phyloP scores from a whole-genome alignment of 306 rosid genomes.

The Canavalia gladiata region DNA sequence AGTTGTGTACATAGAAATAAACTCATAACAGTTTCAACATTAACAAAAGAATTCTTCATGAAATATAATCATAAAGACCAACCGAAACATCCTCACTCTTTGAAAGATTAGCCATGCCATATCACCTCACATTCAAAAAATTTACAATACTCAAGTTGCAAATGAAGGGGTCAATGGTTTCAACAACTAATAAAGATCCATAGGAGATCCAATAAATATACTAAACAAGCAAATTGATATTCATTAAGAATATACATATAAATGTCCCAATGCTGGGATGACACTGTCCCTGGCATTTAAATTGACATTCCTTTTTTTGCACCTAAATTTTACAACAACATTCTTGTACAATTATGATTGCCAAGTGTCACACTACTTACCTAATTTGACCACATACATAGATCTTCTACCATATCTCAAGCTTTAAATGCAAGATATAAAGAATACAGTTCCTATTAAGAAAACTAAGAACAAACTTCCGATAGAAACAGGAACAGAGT shows the following conservation, averaged over 20 bases:
- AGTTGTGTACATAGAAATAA: not conserved
- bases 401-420: slow-evolving; percentile 4
- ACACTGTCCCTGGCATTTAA: not conserved
- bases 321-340: not conserved
- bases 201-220: not conserved
- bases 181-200: slow-evolving; percentile 1
- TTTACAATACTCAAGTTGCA: slow-evolving; percentile 5
- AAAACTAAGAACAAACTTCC: slow-evolving; percentile 6
- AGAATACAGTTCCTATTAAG: slow-evolving; percentile 5
- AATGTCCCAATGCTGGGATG: not conserved
- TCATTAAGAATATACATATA: slow-evolving; percentile 7
- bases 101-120: not conserved
- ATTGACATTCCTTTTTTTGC: not conserved
- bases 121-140: not conserved
- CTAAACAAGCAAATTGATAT: not conserved
- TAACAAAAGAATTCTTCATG: not conserved
- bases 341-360: not conserved
- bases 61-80: slow-evolving; percentile 4
- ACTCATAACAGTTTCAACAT: slow-evolving; percentile 4
- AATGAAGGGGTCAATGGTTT: not conserved
- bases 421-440: not conserved
- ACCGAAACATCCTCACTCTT: not conserved
- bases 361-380: not conserved
- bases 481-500: too few relatives aligned
- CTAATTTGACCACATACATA: not conserved